These are phyloP conservation scores for Tetrahymena borealis DNA, from an alignment of 73 alveolate genomes.

Conservation along the genomic window DNA sequence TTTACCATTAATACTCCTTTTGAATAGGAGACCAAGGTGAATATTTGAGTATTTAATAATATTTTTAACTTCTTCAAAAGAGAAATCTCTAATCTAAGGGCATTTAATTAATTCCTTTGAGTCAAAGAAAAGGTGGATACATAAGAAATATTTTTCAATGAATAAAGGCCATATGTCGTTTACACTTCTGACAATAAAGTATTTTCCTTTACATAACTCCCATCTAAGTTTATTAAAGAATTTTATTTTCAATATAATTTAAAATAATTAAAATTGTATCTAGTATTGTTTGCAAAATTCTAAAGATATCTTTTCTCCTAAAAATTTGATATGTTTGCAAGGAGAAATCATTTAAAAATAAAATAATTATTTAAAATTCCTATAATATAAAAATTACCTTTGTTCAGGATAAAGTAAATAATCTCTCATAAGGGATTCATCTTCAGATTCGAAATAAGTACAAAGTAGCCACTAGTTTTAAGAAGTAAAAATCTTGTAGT, in stretches of 20 bases:
- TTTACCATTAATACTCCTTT: slow-evolving; percentile 45
- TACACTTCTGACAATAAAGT: slow-evolving; percentile 15
- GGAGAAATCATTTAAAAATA: too few relatives aligned
- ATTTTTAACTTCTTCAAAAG: slow-evolving; percentile 9
- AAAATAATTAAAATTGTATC: too few relatives aligned
- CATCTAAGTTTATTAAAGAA: neutral
- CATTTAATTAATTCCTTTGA: slow-evolving; percentile 13
- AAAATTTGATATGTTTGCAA: too few relatives aligned
- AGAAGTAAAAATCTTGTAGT: slow-evolving; percentile 1
- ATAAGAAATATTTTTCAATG: slow-evolving; percentile 36
- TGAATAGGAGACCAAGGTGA: slow-evolving; percentile 43
- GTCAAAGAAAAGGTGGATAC: slow-evolving; percentile 45
- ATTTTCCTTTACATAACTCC: slow-evolving; percentile 1
- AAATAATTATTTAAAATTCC: too few relatives aligned
- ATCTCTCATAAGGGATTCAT: slow-evolving; percentile 49
- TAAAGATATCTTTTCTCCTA: too few relatives aligned
- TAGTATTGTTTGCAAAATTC: too few relatives aligned
- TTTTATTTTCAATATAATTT: neutral
- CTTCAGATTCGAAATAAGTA: slow-evolving; percentile 41
- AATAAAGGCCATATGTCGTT: slow-evolving; percentile 34
- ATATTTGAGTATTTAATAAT: slow-evolving; percentile 38
- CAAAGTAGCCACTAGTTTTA: neutral
- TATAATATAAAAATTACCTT: too few relatives aligned
- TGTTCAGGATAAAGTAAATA: slow-evolving; percentile 26
- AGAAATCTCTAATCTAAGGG: slow-evolving; percentile 1